Base-by-base conservation (phyloP, 108 stramenopile species). In the Pseudonitzschia pungens region DNA sequence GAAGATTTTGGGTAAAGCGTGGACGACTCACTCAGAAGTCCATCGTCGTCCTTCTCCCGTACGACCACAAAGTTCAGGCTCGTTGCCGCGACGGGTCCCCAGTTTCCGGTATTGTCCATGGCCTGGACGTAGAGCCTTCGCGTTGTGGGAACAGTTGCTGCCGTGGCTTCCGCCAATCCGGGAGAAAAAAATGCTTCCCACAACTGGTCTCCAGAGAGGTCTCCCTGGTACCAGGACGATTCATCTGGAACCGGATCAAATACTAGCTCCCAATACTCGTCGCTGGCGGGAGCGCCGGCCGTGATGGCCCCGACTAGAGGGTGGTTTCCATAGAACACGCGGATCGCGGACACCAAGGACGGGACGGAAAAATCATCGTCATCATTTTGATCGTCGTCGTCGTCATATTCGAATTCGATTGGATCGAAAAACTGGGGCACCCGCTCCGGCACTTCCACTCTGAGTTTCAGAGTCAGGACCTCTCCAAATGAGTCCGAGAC, bases 41-140 rank as follows among this genome's bases (percentile, higher is more conserved):
- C 45, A 48, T 11, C 14, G 14, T 18, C 18, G 45, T 48, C 45
- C 45, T 48, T 11, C 31, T 62, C 60, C 32, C 40, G 33, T 20
- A 62, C 31, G 15, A 62, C 20, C 32, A 62, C n/a, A 11, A 62
- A 11, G 12, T 12, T 62, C 36, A 62, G 11, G 2, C 4, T n/a
- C 8, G 32, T 62, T 31, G 45, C 66, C 22, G 74, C 65, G 5
- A 84, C 65, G 14, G 83, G 76, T 21, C 83, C 83, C 44, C 51
- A 42, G 68, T 84, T 81, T 29, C 74, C 80, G 27, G 74, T 59
- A 43, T 72, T 79, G 57, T 84, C 83, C 20, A 64, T 66, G 22
- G 83, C 83, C 54, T 84, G 83, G 28, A 63, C 64, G 76, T 69
- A 79, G 22, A 84, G 15, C 5, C 26, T 71, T 33, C 78, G 80